Conservation (phyloP, 257 asterid genomes). For the Scutellaria galericulata region DNA sequence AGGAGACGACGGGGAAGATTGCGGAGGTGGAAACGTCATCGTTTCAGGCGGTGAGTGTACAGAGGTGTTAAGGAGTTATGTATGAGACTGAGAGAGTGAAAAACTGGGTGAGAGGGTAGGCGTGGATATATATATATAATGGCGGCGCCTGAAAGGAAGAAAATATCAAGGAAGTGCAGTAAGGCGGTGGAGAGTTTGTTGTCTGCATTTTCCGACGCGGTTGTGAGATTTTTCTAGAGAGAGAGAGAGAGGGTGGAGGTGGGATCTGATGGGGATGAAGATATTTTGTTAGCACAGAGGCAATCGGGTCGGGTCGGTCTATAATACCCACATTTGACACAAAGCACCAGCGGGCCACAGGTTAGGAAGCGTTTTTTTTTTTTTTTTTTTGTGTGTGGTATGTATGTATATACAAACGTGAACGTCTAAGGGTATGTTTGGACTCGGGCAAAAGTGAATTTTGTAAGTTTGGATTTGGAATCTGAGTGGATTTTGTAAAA, state of each 20-base stretch:
- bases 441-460: no score
- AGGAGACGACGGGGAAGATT: slow-evolving; percentile 6
- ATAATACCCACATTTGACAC: no score
- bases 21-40: slow-evolving; percentile 24
- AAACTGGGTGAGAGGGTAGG: not conserved
- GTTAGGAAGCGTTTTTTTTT: no score
- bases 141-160: slow-evolving; percentile 14
- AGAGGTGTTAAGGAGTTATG: not conserved
- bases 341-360: no score
- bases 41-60: not conserved
- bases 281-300: not conserved
- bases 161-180: slow-evolving; percentile 21
- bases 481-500: no score
- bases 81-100: no score
- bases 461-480: no score
- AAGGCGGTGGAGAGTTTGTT: slow-evolving; percentile 36
- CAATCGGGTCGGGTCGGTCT: no score
- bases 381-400: no score
- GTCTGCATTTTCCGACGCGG: slow-evolving; percentile 7
- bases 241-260: not conserved
- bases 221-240: not conserved
- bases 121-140: slow-evolving; percentile 11
- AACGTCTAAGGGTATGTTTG: no score
- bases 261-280: not conserved
- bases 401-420: no score